A percentile compares a stretch with the other conserved stretches of the same genome.
Conservation (phyloP, 2,329 filamentous ascomycete genomes). For the Fusarium nurragi region DNA sequence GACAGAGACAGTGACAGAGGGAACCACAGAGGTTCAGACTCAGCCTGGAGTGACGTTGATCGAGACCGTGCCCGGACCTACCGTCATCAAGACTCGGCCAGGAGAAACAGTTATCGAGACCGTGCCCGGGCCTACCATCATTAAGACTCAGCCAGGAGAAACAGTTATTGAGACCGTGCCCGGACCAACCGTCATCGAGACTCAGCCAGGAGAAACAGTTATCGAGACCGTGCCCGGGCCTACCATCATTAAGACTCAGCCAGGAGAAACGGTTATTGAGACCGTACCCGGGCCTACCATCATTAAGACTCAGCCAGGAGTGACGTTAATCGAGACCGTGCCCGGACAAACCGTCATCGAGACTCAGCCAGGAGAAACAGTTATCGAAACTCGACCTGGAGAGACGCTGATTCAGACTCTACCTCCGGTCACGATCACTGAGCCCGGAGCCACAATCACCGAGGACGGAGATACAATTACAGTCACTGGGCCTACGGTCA, state of each 20-base stretch:
- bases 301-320: not conserved
- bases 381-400: constrained; percentile 5
- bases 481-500: constrained; percentile 13
- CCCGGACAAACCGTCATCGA: constrained; percentile 4
- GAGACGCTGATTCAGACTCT: constrained; percentile 3
- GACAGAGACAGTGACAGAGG: not conserved
- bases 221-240: not conserved
- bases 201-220: constrained; percentile 13
- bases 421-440: constrained; percentile 16
- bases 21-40: not conserved
- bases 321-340: constrained; percentile 9
- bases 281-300: not conserved
- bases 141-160: not conserved
- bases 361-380: constrained; percentile 11
- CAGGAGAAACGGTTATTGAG: not conserved
- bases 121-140: not conserved
- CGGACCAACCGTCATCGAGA: constrained; percentile 5
- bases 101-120: not conserved
- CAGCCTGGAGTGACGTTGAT: constrained; percentile 3
- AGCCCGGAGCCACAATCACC: constrained; percentile 19
- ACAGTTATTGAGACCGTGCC: constrained; percentile 13
- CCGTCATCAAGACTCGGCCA: constrained; percentile 2
- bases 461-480: constrained; percentile 15
- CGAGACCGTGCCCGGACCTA: constrained; percentile 2
- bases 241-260: constrained; percentile 4